Evolutionary conservation across 2,329 filamentous ascomycete species (phyloP).

Genomic region (Exophiala viscosa): DNA sequence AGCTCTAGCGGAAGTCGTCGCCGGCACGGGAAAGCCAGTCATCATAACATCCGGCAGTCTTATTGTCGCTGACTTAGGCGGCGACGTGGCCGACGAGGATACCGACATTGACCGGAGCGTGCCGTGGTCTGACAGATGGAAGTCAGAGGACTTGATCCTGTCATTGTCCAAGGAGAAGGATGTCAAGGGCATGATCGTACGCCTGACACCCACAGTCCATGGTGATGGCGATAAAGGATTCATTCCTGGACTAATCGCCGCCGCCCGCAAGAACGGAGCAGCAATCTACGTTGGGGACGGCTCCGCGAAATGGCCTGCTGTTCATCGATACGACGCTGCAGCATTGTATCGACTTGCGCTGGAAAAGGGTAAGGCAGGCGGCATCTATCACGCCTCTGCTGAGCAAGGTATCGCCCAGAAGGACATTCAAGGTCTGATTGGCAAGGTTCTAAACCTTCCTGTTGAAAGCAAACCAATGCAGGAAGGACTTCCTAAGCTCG

Average conservation of each 20-base stretch:
- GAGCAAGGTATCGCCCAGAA: constrained; percentile 37
- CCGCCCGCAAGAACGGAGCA: constrained; percentile 32
- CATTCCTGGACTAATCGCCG: constrained; percentile 27
- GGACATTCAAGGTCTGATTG: constrained; percentile 37
- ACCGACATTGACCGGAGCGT: constrained; percentile 19
- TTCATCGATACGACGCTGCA: constrained; percentile 40
- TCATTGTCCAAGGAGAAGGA: constrained; percentile 29
- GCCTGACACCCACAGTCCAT: constrained; percentile 41
- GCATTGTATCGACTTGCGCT: constrained; percentile 36
- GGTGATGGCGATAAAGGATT: constrained; percentile 36
- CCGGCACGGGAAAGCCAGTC: constrained; percentile 35
- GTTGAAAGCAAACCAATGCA: constrained; percentile 30
- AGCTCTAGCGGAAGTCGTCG: constrained; percentile 36
- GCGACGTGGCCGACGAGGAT: constrained; percentile 33
- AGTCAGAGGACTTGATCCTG: constrained; percentile 29
- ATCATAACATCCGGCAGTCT: constrained; percentile 39
- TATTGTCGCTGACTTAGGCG: constrained; percentile 22
- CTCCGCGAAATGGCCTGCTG: constrained; percentile 36
- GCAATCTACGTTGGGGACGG: constrained; percentile 38
- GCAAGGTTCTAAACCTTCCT: constrained; percentile 35
- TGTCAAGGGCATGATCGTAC: constrained; percentile 36
- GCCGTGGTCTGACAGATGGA: constrained; percentile 21
- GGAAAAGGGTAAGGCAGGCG: constrained; percentile 38
- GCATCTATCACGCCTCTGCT: constrained; percentile 37
- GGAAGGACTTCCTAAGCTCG: constrained; percentile 32